Base-by-base conservation (phyloP, 2,329 filamentous ascomycete species). In the Diaporthe longicolla region DNA sequence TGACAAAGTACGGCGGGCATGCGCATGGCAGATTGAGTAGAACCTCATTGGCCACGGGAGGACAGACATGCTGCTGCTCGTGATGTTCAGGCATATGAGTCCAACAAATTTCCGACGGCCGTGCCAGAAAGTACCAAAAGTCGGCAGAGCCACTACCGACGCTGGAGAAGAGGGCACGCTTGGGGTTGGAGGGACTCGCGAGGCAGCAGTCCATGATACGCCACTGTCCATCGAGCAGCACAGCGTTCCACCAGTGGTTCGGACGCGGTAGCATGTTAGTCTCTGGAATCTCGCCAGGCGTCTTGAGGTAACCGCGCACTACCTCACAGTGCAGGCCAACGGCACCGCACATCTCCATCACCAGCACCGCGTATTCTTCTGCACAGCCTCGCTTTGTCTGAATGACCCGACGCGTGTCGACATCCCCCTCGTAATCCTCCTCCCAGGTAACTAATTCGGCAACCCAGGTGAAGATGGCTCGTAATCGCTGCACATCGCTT, bases 241-340 rank as follows among this genome's bases (percentile, higher is more conserved):
- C 94, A 0, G 95, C 92, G 78, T 99, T 99, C 97, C 97, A 99
- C 92, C 94, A 98, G 84, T 99, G 97, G 80, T 99, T 99, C 0
- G 96, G 89, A 40, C 93, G 91, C n/a, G 94, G 94, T 82, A 96
- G 91, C 73, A 93, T 93, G 76, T 93, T 94, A 57, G 95, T 87
- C 78, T 98, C 95, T 1, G 93, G 87, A 10, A 92, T 85, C 79
- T 98, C 97, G 0, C 96, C 96, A 0, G 97, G 97, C 0, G 90
- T 88, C 82, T 99, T 99, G 72, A 99, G 90, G 80, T 97, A 98
- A 0, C 97, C 97, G 74, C 92, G 91, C 19, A 99, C 91, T 26
- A 97, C 88, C 81, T 98, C 96, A 48, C 94, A 94, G 77, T 95
- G 93, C 48, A 99, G 89, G 6, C 96, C 95, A 66, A 98, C 93